Conservation (phyloP, 371 early-diverging fungal species). For the Choanephora cucurbitarum region DNA sequence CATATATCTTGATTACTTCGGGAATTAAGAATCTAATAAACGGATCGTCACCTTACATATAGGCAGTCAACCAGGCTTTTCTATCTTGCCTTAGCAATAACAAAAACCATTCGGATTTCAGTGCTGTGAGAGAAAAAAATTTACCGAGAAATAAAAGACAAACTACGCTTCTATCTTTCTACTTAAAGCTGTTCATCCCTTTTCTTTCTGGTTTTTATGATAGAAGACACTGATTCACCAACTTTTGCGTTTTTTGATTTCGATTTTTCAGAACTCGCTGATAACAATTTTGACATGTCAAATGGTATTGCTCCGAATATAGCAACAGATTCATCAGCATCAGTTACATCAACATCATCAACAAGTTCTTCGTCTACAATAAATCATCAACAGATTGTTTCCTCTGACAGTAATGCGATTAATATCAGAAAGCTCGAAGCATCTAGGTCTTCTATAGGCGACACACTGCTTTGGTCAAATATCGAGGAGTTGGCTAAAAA, state of each 20-base stretch:
- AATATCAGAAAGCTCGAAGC: too few species aligned
- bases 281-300: conserved; percentile 19
- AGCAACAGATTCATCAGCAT: neutral
- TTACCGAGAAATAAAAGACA: too few species aligned
- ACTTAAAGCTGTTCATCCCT: neutral
- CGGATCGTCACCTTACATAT: too few species aligned
- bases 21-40: too few species aligned
- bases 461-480: conserved; percentile 11
- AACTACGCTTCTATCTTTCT: too few species aligned
- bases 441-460: neutral
- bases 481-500: conserved; percentile 10
- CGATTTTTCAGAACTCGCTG: conserved; percentile 22
- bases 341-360: conserved; percentile 1
- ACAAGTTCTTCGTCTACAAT: neutral
- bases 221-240: conserved; percentile 17
- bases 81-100: too few species aligned
- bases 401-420: too few species aligned
- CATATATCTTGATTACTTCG: too few species aligned
- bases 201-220: neutral
- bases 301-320: conserved; percentile 13
- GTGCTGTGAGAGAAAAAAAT: too few species aligned
- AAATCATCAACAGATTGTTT: neutral
- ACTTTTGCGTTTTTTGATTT: conserved; percentile 20
- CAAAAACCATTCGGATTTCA: too few species aligned
- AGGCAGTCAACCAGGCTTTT: too few species aligned